Evolutionary conservation across 192 early-diverging fungal genomes (phyloP).

Genomic region (Pecoramyces ruminantium): DNA sequence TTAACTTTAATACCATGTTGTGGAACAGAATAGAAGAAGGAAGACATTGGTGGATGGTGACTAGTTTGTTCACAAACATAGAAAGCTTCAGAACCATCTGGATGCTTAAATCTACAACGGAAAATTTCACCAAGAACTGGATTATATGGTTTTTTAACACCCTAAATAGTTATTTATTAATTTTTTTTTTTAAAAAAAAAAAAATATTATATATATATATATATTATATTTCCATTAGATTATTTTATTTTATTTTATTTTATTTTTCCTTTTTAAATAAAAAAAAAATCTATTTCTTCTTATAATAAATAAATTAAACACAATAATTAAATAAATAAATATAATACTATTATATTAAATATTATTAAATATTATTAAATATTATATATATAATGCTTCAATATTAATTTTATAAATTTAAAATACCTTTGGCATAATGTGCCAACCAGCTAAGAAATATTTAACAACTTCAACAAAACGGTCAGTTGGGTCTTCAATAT

Average conservation of each 20-base stretch:
- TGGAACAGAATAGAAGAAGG: conserved; percentile 67
- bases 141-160: conserved; percentile 90
- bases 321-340: no score
- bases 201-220: neutral
- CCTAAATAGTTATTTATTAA: conserved; percentile 14
- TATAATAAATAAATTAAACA: no score
- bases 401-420: no score
- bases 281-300: no score
- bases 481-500: conserved; percentile 44
- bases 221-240: no score
- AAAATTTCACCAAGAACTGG: conserved; percentile 86
- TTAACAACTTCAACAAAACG: conserved; percentile 68
- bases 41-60: conserved; percentile 85
- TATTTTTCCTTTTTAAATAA: no score
- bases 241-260: no score
- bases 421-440: conserved; percentile 71
- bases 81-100: conserved; percentile 49
- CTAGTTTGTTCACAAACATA: conserved; percentile 84
- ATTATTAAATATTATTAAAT: no score
- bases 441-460: conserved; percentile 83
- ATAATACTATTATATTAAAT: no score
- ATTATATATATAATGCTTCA: no score
- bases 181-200: neutral
- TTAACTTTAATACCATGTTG: conserved; percentile 57
- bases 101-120: conserved; percentile 50